Evolutionary conservation across 306 rosid genomes (phyloP).

Genomic region (Mucuna pruriens): DNA sequence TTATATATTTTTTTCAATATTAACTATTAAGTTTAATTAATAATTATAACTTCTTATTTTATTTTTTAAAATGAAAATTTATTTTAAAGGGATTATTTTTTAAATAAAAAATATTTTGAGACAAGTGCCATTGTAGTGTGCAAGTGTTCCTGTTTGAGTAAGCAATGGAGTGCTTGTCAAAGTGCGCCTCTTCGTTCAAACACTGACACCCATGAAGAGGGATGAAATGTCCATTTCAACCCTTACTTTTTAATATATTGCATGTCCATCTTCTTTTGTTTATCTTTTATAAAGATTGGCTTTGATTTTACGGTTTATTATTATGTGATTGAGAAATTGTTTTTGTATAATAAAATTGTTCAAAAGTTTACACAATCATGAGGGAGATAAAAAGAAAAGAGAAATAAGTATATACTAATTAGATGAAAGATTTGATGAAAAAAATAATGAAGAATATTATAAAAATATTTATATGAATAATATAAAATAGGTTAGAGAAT

Average conservation of each 20-base stretch:
- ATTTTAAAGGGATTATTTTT: too few species aligned
- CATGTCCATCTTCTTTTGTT: neutral
- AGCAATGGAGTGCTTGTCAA: slow-evolving; percentile 30
- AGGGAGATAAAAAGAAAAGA: neutral
- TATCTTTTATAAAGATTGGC: slow-evolving; percentile 23
- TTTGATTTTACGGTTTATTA: slow-evolving; percentile 40
- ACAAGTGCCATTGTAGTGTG: too few species aligned
- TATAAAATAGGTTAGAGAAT: slow-evolving; percentile 23
- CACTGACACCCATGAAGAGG: neutral
- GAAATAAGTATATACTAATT: neutral
- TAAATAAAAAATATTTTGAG: too few species aligned
- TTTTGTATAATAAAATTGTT: neutral
- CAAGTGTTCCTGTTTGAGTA: neutral
- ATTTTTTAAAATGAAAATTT: too few species aligned
- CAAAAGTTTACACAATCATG: neutral
- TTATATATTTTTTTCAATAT: too few species aligned
- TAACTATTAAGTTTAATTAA: neutral
- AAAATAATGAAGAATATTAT: neutral
- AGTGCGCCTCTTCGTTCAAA: neutral
- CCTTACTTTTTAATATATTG: neutral
- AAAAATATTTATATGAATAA: neutral
- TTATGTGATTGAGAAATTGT: neutral
- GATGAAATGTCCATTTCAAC: slow-evolving; percentile 25
- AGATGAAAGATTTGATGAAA: neutral
- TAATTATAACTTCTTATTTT: too few species aligned